Evolutionary conservation across 768 basidiomycete genomes (phyloP), one percentile per base, ranked within the genome.

Genomic region (Mycena metata): DNA sequence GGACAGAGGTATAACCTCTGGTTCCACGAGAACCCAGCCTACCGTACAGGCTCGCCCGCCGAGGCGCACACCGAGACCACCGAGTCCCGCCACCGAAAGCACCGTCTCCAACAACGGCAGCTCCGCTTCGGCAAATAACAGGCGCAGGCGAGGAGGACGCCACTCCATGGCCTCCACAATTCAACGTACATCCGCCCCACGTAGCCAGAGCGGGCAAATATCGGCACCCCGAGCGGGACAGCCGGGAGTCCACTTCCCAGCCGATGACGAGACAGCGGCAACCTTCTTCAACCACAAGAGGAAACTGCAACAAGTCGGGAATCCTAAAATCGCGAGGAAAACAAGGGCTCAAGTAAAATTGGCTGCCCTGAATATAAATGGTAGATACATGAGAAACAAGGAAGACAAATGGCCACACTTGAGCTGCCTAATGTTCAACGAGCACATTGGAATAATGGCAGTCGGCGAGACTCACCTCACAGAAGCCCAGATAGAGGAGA

Each of bases 401-500:
- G 16, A 43, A 43, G 9, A 43, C n/a, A 43, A 43, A 43, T 43
- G 43, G 43, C 43, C 43, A 5, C 7, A 43, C 7, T 19, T 76
- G 13, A 60, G 68, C 43, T 49, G 56, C 0, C 43, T 74, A 5
- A 42, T 74, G 52, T 33, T 41, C n/a, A 61, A 70, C 8, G 45
- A 66, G 21, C 41, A 61, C 55, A 33, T 76, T 4, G 72, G 67
- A 2, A 49, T 73, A 13, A 60, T 74, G 2, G 67, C 26, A 0
- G 42, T 74, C 5, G 69, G 69, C 2, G 72, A 73, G 59, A 64
- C 74, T 5, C 74, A 75, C 55, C 66, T 75, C 0, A 24, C 70
- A 0, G 57, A 52, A 1, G 46, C 6, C 12, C 69, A 70, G 11
- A 26, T 42, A 7, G 55, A 60, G 12, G 62, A 72, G n/a, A 66